phyloP scores from a whole-genome alignment of 371 early-diverging fungal genomes.

The Rhizomucor miehei region DNA sequence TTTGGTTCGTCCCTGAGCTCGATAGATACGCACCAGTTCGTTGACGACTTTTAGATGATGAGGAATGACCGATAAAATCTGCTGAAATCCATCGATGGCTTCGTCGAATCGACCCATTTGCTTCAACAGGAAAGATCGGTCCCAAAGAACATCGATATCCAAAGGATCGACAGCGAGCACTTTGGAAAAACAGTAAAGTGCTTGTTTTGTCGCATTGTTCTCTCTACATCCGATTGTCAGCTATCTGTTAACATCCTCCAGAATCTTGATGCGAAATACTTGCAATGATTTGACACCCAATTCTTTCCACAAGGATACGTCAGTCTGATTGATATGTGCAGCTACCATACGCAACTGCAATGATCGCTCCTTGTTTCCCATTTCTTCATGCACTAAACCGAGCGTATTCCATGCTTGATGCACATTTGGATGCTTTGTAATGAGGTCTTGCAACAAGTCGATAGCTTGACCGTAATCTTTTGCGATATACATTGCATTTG shows the following conservation, averaged over 20 bases:
- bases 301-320: constrained; percentile 83
- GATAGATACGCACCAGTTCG: constrained; percentile 51
- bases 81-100: constrained; percentile 53
- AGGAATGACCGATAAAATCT: constrained; percentile 47
- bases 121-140: constrained; percentile 62
- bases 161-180: constrained; percentile 61
- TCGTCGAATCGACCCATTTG: constrained; percentile 37
- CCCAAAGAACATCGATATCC: constrained; percentile 71
- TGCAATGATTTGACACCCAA: constrained; percentile 73
- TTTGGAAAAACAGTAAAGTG: constrained; percentile 77
- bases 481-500: constrained; percentile 70
- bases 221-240: constrained; percentile 45
- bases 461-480: constrained; percentile 69
- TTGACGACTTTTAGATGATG: constrained; percentile 57
- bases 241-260: neutral
- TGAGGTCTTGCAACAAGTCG: constrained; percentile 68
- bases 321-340: constrained; percentile 83
- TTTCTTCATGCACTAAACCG: constrained; percentile 89
- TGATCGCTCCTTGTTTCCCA: constrained; percentile 73
- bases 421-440: constrained; percentile 67
- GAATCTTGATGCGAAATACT: constrained; percentile 5
- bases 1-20: constrained; percentile 39
- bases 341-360: constrained; percentile 83
- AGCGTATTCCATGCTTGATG: constrained; percentile 84
- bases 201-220: constrained; percentile 68